phyloP scores from a whole-genome alignment of 2,329 filamentous ascomycete genomes.

The Cylindrodendrum hubeiense region DNA sequence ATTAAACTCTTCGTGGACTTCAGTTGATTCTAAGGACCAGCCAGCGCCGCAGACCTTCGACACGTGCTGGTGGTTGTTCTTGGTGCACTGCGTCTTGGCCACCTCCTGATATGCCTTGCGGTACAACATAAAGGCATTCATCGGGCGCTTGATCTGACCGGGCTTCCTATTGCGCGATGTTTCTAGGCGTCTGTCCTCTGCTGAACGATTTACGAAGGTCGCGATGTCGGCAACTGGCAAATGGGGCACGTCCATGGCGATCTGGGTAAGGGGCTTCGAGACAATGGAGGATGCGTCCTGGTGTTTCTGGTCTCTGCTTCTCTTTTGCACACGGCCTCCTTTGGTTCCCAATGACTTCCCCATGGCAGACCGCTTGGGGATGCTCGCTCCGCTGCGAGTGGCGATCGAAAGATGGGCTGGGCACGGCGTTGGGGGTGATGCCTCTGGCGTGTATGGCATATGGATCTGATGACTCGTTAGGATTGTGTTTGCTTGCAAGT shows the following conservation, averaged over 20 bases:
- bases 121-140: slow-evolving; percentile 99
- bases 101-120: slow-evolving; percentile 91
- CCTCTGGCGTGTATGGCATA: slow-evolving; percentile 58
- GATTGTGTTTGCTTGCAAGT: not conserved
- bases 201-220: slow-evolving; percentile 79
- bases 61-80: slow-evolving; percentile 95
- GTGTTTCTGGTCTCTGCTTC: slow-evolving; percentile 47
- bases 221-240: slow-evolving; percentile 83
- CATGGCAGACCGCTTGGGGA: slow-evolving; percentile 38
- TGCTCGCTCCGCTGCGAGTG: slow-evolving; percentile 52
- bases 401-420: slow-evolving; percentile 44
- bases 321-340: slow-evolving; percentile 41
- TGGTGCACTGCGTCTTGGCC: slow-evolving; percentile 82
- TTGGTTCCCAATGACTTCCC: slow-evolving; percentile 31
- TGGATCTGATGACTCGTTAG: slow-evolving; percentile 29
- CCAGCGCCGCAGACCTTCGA: slow-evolving; percentile 88
- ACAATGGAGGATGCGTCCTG: slow-evolving; percentile 61
- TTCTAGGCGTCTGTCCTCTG: slow-evolving; percentile 75
- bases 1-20: slow-evolving; percentile 81
- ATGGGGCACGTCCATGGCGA: slow-evolving; percentile 72
- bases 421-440: slow-evolving; percentile 59
- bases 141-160: slow-evolving; percentile 88
- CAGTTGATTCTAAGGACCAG: slow-evolving; percentile 85
- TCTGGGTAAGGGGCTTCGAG: slow-evolving; percentile 75
- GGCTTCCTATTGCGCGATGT: slow-evolving; percentile 73